A percentile compares a stretch with the other conserved stretches of the same genome.
These are phyloP conservation scores for Phlyctochytrium planicorne DNA, from an alignment of 192 early-diverging fungal genomes.

Conservation along the genomic window DNA sequence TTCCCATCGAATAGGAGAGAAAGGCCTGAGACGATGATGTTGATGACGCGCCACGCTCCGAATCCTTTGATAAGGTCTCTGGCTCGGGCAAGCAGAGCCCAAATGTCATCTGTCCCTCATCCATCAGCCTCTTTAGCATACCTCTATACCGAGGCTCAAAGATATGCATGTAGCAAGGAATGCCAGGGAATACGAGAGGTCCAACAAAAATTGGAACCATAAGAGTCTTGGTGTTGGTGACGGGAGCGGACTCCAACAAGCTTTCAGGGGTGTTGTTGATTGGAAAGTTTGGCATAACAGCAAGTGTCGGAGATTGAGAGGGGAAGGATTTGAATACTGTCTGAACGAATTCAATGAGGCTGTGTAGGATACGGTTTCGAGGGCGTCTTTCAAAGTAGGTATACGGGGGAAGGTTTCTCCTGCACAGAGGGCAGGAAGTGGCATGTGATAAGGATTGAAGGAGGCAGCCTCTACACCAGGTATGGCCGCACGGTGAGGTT, in stretches of 20 bases:
- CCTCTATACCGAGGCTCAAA: constrained; percentile 66
- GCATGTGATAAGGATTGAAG: background rate
- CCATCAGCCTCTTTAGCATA: constrained; percentile 41
- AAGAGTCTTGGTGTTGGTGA: constrained; percentile 33
- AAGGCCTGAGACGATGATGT: background rate
- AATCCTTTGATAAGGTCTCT: background rate
- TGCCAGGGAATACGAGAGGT: constrained; percentile 54
- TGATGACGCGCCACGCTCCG: background rate
- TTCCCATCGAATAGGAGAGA: background rate
- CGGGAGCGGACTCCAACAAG: background rate
- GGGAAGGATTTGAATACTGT: constrained; percentile 1
- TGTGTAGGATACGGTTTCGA: background rate
- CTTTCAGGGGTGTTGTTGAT: background rate
- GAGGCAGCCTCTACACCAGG: constrained; percentile 58
- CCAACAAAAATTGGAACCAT: constrained; percentile 58
- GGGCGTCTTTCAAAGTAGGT: constrained; percentile 10
- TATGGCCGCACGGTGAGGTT: constrained; percentile 66
- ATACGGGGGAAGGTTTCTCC: constrained; percentile 4
- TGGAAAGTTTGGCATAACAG: background rate
- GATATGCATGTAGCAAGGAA: constrained; percentile 59
- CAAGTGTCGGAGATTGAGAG: no score
- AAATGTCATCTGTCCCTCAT: constrained; percentile 14
- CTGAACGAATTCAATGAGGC: background rate
- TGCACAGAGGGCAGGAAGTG: constrained; percentile 20
- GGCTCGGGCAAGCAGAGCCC: constrained; percentile 14